Conservation (phyloP, 805 yeast genomes). For the Myxozyma geophila region DNA sequence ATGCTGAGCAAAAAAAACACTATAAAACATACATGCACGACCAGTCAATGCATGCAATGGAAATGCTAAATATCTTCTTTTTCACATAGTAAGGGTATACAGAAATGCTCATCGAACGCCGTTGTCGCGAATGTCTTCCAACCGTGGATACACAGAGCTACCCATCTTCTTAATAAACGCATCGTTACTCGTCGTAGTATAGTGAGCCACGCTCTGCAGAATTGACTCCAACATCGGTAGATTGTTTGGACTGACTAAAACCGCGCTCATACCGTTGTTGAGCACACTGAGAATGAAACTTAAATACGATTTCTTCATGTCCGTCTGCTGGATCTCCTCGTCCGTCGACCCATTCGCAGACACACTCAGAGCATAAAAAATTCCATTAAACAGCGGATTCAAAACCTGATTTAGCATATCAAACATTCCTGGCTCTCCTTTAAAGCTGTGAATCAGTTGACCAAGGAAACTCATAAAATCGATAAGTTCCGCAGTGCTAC, state of each 20-base stretch:
- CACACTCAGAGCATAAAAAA: conserved; percentile 30
- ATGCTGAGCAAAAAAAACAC: too few relatives aligned
- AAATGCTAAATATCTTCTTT: too few relatives aligned
- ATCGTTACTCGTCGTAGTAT: conserved; percentile 27
- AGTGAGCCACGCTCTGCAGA: conserved; percentile 32
- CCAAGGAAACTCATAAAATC: conserved; percentile 87
- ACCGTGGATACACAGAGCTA: conserved; percentile 24
- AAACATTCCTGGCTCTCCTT: conserved; percentile 65
- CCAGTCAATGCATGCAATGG: too few relatives aligned
- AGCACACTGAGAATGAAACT: conserved; percentile 70
- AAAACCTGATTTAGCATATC: conserved; percentile 72
- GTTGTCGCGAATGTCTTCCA: conserved; percentile 20
- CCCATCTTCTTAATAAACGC: conserved; percentile 34
- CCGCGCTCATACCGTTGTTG: conserved; percentile 76
- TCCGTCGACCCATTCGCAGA: conserved; percentile 56
- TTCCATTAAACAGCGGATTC: conserved; percentile 64
- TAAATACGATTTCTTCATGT: conserved; percentile 71
- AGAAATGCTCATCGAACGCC: neutral
- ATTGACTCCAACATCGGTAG: conserved; percentile 26
- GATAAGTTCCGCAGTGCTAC: conserved; percentile 60
- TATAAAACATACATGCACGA: too few relatives aligned
- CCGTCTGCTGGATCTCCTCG: conserved; percentile 63
- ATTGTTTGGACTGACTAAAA: conserved; percentile 65
- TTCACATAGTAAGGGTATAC: neutral
- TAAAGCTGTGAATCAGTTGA: conserved; percentile 81